A percentile compares a stretch with the other conserved stretches of the same genome.
Evolutionary conservation across 352 stramenopile species (phyloP).

Genomic region (Phytophthora sp.): DNA sequence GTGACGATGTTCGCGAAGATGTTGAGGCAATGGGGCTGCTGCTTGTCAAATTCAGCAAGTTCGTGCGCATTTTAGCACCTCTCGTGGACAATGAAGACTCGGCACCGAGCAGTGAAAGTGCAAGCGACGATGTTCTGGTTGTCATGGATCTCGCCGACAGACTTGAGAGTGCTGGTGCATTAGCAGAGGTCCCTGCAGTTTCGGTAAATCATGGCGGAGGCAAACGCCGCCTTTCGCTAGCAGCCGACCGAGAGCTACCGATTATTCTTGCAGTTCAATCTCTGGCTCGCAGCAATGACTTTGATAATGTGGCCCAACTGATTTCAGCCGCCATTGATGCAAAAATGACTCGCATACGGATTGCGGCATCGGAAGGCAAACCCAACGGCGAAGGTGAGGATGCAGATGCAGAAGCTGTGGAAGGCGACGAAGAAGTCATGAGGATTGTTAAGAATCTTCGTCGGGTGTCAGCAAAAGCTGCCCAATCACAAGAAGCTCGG

Average conservation of each 20-base stretch:
- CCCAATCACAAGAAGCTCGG: constrained; percentile 11
- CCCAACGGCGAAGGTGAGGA: constrained; percentile 9
- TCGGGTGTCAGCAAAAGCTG: constrained; percentile 36
- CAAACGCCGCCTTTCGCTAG: constrained; percentile 35
- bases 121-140: constrained; percentile 40
- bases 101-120: constrained; percentile 2
- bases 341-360: constrained; percentile 15
- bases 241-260: constrained; percentile 32
- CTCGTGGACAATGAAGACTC: constrained; percentile 38
- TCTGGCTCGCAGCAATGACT: constrained; percentile 42
- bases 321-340: constrained; percentile 12
- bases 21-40: constrained; percentile 51
- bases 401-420: constrained; percentile 28
- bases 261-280: constrained; percentile 48
- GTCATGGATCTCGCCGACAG: constrained; percentile 68
- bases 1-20: constrained; percentile 27
- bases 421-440: constrained; percentile 50
- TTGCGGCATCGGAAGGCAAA: background rate
- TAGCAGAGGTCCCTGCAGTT: constrained; percentile 5
- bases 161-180: constrained; percentile 38
- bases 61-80: constrained; percentile 62
- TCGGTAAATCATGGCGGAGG: constrained; percentile 2
- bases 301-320: constrained; percentile 29
- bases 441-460: constrained; percentile 31
- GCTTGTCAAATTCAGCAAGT: constrained; percentile 62